Conservation (phyloP, 805 yeast species). For the Pachysolen tannophilus region DNA sequence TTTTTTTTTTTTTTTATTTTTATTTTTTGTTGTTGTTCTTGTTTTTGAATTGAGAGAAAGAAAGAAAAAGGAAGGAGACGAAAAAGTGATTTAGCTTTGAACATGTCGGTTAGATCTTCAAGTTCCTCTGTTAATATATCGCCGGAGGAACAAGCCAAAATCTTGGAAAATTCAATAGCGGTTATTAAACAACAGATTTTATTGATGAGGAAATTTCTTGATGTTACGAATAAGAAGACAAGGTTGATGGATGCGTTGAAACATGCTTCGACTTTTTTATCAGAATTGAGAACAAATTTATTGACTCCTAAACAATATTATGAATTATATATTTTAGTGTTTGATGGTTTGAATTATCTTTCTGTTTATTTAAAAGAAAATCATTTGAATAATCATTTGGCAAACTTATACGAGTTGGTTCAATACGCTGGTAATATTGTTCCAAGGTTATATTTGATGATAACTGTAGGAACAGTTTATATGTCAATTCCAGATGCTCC, state of each 20-base stretch:
- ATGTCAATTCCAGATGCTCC: conserved; percentile 76
- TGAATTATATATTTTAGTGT: conserved; percentile 77
- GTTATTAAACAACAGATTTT: conserved; percentile 62
- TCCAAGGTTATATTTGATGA: conserved; percentile 90
- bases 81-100: too few relatives aligned
- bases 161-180: conserved; percentile 36
- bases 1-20: too few relatives aligned
- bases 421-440: conserved; percentile 92
- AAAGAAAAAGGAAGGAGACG: too few relatives aligned
- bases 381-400: conserved; percentile 65
- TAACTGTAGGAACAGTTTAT: conserved; percentile 88
- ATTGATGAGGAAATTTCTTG: conserved; percentile 71
- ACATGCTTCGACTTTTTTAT: conserved; percentile 74
- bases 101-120: too few relatives aligned
- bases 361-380: conserved; percentile 56
- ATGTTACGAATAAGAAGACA: conserved; percentile 36
- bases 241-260: conserved; percentile 81
- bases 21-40: too few relatives aligned
- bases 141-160: too few relatives aligned
- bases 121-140: too few relatives aligned
- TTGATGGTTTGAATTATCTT: conserved; percentile 70
- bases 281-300: conserved; percentile 69
- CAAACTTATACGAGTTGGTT: conserved; percentile 88
- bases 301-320: conserved; percentile 88
- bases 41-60: too few relatives aligned